These are phyloP conservation scores for Hirschioporus abietinus DNA, from an alignment of 768 basidiomycete species.

Conservation along the genomic window DNA sequence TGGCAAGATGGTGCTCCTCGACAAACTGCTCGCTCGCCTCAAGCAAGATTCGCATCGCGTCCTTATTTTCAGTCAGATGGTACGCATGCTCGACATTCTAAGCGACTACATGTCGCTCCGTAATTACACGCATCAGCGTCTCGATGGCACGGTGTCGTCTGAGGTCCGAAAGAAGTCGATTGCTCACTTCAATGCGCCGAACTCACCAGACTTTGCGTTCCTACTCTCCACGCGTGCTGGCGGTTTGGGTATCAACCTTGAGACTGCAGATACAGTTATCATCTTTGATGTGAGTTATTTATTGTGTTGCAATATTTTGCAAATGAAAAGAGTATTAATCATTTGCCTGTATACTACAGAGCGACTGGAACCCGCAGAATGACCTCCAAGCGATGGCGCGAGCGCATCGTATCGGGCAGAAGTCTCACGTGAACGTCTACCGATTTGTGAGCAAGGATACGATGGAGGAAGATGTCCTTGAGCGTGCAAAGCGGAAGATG, in stretches of 20 bases:
- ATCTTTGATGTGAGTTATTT: conserved; percentile 83
- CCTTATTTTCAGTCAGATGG: conserved; percentile 99
- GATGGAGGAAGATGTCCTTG: conserved; percentile 98
- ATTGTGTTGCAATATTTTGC: conserved; percentile 5
- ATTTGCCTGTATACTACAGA: conserved; percentile 38
- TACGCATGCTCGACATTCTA: conserved; percentile 96
- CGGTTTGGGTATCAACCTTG: conserved; percentile 96
- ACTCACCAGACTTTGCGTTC: conserved; percentile 95
- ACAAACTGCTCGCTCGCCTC: conserved; percentile 89
- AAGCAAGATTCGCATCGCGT: conserved; percentile 94
- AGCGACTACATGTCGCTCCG: conserved; percentile 93
- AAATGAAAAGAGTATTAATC: not conserved
- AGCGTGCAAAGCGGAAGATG: conserved; percentile 99
- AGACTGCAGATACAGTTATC: conserved; percentile 98
- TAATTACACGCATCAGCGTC: conserved; percentile 87
- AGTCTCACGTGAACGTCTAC: conserved; percentile 97
- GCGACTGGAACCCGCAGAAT: conserved; percentile 98
- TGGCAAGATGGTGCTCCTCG: conserved; percentile 96
- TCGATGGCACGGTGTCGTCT: conserved; percentile 93
- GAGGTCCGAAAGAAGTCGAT: conserved; percentile 94
- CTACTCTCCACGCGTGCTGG: conserved; percentile 94
- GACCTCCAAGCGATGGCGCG: conserved; percentile 99
- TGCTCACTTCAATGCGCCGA: conserved; percentile 92
- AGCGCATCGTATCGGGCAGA: conserved; percentile 98
- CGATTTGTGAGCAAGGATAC: conserved; percentile 98